Base-by-base conservation (phyloP, 176 grass and related monocot species). In the Aegilops sharonensis region DNA sequence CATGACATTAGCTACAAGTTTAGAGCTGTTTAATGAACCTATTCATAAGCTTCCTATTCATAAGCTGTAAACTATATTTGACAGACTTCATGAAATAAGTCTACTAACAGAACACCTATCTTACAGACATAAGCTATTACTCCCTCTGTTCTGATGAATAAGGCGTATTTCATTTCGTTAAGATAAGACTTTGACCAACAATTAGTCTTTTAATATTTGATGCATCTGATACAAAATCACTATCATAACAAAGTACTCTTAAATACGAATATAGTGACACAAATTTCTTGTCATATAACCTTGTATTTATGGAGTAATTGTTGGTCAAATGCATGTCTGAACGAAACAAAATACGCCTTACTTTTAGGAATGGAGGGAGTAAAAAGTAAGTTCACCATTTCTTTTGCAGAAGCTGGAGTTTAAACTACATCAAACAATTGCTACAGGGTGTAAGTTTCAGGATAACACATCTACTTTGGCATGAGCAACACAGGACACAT, bases 381-480 rank as follows among this genome's bases (percentile, higher is more conserved):
- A 54, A 54, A 54, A 54, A 84, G 67, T 61, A 80, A 75, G 57
- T 20, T 39, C 18, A 78, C 66, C 29, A 52, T 42, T 80, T 80
- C 50, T 25, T 47, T 64, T 85, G 71, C 11, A 84, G 50, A 54
- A 54, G 50, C 50, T 54, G 50, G 50, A 54, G 15, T 18, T 54
- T 54, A 54, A 54, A 54, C n/a, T 75, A 54, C 21, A 8, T 5
- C 59, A 56, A 74, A 17, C 66, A 65, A 7, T 56, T 79, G 17
- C n/a, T 35, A 31, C 52, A 31, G 30, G 8, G 6, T 3, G 5
- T 18, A 66, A 45, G 9, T 80, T 80, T 66, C 78, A 30, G 40
- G 66, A 67, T 64, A 30, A 80, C 24, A 47, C 61, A 4, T 66
- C 59, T 80, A 65, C 39, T 54, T 54, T 18, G 37, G 21, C 78